phyloP scores from a whole-genome alignment of 2,329 filamentous ascomycete species.

The Pestalotiopsis sp. region DNA sequence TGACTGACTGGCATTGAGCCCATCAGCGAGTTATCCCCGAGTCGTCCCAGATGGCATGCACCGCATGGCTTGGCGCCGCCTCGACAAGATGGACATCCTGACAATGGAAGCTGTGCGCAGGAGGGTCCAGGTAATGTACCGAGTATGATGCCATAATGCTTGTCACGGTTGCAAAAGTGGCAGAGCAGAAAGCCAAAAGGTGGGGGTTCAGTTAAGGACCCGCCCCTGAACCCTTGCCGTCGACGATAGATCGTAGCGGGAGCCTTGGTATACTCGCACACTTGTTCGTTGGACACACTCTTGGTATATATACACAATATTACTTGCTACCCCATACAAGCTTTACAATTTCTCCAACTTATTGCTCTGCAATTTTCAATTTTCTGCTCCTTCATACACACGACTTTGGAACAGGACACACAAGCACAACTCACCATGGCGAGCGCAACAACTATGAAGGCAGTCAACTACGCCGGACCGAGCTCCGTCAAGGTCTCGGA shows the following conservation, averaged over 20 bases:
- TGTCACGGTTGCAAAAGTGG: not conserved
- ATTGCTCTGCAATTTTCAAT: not conserved
- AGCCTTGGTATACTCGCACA: not conserved
- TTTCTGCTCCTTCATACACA: not conserved
- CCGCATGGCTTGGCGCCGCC: not conserved
- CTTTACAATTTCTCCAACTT: not conserved
- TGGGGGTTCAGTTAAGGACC: not conserved
- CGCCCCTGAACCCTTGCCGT: not conserved
- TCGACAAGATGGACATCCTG: not conserved
- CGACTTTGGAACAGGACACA: not conserved
- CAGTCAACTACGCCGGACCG: conserved; percentile 64
- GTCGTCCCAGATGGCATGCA: not conserved
- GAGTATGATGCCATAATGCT: not conserved
- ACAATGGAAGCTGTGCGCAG: not conserved
- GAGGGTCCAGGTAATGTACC: not conserved
- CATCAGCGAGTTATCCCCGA: not conserved
- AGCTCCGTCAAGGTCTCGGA: conserved; percentile 66
- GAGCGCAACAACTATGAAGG: conserved; percentile 54
- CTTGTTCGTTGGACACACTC: not conserved
- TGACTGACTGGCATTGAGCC: not conserved
- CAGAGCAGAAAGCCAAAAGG: not conserved
- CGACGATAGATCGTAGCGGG: not conserved
- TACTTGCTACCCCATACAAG: not conserved
- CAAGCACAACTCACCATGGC: not conserved
- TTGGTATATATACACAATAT: not conserved